These are phyloP conservation scores for Amaranthus palmeri DNA, from an alignment of 148 eudicot species.

Conservation along the genomic window DNA sequence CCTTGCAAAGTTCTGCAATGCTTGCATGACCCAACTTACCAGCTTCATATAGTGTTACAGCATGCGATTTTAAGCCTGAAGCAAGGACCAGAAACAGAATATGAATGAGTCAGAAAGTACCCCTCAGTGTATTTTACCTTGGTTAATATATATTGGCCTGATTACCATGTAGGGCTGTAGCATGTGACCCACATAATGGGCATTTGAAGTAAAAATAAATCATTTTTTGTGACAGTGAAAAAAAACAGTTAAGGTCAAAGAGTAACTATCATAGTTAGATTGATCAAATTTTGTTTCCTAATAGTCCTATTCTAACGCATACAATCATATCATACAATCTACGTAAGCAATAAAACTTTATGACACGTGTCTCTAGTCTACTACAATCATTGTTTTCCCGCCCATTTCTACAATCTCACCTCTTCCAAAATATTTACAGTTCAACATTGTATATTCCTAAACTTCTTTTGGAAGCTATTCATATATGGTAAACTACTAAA, in stretches of 20 bases:
- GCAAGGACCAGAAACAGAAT: conserved; percentile 16
- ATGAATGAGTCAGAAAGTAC: conserved; percentile 3
- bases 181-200: not conserved
- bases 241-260: not conserved
- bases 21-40: conserved; percentile 91
- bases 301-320: not conserved
- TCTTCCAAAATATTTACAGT: too few species aligned
- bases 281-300: not conserved
- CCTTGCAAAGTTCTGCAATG: conserved; percentile 93
- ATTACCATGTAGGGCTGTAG: not conserved
- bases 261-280: not conserved
- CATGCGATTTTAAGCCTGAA: conserved; percentile 93
- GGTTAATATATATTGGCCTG: not conserved
- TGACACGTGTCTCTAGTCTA: too few species aligned
- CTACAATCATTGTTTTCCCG: too few species aligned
- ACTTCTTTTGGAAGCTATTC: too few species aligned
- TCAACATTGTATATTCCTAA: too few species aligned
- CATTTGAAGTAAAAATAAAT: not conserved
- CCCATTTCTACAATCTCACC: too few species aligned
- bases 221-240: not conserved
- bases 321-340: too few species aligned
- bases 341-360: too few species aligned
- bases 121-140: not conserved
- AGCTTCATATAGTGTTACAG: conserved; percentile 95
- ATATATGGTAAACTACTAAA: too few species aligned